Evolutionary conservation across 2,329 filamentous ascomycete genomes (phyloP).

Genomic region (Diplodia seriata): DNA sequence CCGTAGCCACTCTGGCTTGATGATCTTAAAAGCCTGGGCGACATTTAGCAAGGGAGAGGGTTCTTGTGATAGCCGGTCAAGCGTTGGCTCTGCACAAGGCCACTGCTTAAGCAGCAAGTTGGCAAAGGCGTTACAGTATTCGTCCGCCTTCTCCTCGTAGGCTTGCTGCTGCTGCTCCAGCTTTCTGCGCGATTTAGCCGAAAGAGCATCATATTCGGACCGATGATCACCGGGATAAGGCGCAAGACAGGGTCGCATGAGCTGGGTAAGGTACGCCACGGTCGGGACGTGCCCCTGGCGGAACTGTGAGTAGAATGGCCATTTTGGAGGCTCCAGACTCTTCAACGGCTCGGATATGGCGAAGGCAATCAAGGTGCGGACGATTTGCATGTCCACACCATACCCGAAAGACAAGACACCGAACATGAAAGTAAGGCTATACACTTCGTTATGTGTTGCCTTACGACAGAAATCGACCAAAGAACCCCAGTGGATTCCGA

Average conservation of each 20-base stretch:
- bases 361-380: slow-evolving; percentile 57
- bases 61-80: background rate
- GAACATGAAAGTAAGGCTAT: slow-evolving; percentile 56
- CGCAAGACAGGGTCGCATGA: accelerated
- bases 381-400: slow-evolving; percentile 48
- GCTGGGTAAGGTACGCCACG: slow-evolving; percentile 35
- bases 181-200: slow-evolving; percentile 35
- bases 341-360: slow-evolving; percentile 51
- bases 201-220: slow-evolving; percentile 1
- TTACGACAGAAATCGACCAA: slow-evolving; percentile 50
- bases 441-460: slow-evolving; percentile 39
- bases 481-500: slow-evolving; percentile 53
- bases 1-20: slow-evolving; percentile 58
- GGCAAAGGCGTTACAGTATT: slow-evolving; percentile 50
- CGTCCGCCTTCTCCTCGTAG: slow-evolving; percentile 15
- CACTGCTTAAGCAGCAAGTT: slow-evolving; percentile 48
- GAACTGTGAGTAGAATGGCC: slow-evolving; percentile 47
- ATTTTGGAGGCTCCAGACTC: slow-evolving; percentile 46
- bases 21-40: slow-evolving; percentile 46
- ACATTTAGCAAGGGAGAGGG: slow-evolving; percentile 44
- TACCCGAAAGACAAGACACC: slow-evolving; percentile 53
- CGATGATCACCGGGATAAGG: slow-evolving; percentile 35
- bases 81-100: slow-evolving; percentile 45
- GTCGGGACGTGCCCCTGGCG: slow-evolving; percentile 44
- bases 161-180: slow-evolving; percentile 36